phyloP scores from a whole-genome alignment of 176 grass and related monocot species.

The Oryza coarctata region DNA sequence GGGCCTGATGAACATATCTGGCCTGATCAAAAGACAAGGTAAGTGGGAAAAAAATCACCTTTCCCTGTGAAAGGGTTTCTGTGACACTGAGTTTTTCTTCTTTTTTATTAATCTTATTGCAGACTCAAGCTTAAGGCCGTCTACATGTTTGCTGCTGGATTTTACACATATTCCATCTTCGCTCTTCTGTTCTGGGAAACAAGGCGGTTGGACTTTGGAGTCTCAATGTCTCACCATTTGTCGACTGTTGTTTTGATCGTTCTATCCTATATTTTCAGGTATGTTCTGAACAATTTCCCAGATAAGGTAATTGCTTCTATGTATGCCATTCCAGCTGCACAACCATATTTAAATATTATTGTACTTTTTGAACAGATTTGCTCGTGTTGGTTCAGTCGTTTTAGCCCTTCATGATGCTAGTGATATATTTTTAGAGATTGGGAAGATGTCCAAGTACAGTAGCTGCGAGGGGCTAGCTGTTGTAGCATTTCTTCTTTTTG shows the following conservation, averaged over 20 bases:
- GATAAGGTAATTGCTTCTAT: slow-evolving; percentile 16
- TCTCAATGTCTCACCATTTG: slow-evolving; percentile 89
- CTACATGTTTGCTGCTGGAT: slow-evolving; percentile 92
- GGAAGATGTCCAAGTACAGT: slow-evolving; percentile 95
- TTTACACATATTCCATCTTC: slow-evolving; percentile 96
- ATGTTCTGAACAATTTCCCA: slow-evolving; percentile 5
- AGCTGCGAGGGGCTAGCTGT: slow-evolving; percentile 61
- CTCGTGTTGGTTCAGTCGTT: slow-evolving; percentile 72
- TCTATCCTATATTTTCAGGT: slow-evolving; percentile 89
- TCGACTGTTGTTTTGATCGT: slow-evolving; percentile 75
- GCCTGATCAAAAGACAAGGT: slow-evolving; percentile 97
- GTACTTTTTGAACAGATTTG: slow-evolving; percentile 55
- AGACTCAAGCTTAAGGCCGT: slow-evolving; percentile 86
- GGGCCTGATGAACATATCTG: slow-evolving; percentile 82
- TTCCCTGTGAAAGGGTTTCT: not conserved
- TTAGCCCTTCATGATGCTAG: slow-evolving; percentile 87
- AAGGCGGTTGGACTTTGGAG: slow-evolving; percentile 71
- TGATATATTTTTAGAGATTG: slow-evolving; percentile 87
- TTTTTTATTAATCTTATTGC: not conserved
- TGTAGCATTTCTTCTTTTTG: slow-evolving; percentile 71
- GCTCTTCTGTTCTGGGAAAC: slow-evolving; percentile 96
- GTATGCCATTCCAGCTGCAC: not conserved
- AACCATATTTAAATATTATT: slow-evolving; percentile 27
- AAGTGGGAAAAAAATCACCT: slow-evolving; percentile 16
- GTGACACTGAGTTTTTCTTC: slow-evolving; percentile 20